Evolutionary conservation across 2,329 filamentous ascomycete genomes (phyloP).

Genomic region (Aspergillus sergii): DNA sequence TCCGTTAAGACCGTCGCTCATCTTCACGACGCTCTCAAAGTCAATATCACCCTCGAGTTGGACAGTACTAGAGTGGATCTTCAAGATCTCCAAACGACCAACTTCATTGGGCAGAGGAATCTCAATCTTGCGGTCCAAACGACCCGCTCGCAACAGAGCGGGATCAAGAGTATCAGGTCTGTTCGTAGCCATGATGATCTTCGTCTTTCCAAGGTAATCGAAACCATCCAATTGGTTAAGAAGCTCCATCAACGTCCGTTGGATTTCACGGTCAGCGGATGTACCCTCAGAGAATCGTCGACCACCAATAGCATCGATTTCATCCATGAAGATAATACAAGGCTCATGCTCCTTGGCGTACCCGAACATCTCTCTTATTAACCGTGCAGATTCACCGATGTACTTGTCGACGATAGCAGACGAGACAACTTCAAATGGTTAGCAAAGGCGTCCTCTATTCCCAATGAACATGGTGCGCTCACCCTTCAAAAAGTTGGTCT

Average conservation of each 20-base stretch:
- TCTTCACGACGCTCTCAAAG: slow-evolving; percentile 99
- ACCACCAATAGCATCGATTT: slow-evolving; percentile 98
- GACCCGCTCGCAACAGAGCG: slow-evolving; percentile 85
- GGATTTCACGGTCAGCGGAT: slow-evolving; percentile 95
- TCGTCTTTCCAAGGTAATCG: slow-evolving; percentile 98
- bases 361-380: slow-evolving; percentile 99
- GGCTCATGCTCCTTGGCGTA: slow-evolving; percentile 99
- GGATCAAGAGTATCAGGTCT: slow-evolving; percentile 94
- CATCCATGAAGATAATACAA: slow-evolving; percentile 99
- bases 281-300: slow-evolving; percentile 96
- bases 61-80: slow-evolving; percentile 90
- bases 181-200: slow-evolving; percentile 99
- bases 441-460: slow-evolving; percentile 2
- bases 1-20: slow-evolving; percentile 97
- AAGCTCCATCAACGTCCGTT: slow-evolving; percentile 96
- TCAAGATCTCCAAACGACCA: slow-evolving; percentile 91
- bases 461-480: slow-evolving; percentile 27
- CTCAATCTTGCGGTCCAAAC: slow-evolving; percentile 96
- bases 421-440: slow-evolving; percentile 72
- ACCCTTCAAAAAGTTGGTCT: slow-evolving; percentile 99
- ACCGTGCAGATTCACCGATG: slow-evolving; percentile 93
- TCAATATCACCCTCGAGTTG: slow-evolving; percentile 93
- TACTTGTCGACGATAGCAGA: slow-evolving; percentile 99
- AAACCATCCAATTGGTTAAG: slow-evolving; percentile 98
- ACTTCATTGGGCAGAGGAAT: slow-evolving; percentile 97